Base-by-base conservation (phyloP, 345 rosid genomes). In the Raphanus sativus region DNA sequence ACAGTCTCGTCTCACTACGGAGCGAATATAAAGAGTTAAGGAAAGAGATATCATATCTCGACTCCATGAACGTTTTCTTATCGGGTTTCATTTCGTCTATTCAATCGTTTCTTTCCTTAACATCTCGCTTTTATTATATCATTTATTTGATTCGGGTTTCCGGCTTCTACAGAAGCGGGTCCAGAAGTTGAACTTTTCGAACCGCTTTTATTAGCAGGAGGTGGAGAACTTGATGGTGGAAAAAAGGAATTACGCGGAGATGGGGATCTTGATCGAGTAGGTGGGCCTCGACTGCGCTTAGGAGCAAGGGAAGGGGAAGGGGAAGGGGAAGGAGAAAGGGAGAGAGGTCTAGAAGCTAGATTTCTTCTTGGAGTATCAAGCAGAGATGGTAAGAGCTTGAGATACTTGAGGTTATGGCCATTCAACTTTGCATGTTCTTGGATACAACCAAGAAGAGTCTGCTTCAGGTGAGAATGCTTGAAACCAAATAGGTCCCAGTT, bases 401-500 rank as follows among this genome's bases (percentile, higher is more conserved):
- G 65, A 75, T 79, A 86, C 67, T 69, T 75, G 54, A 74, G 29
- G 74, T 71, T 73, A 74, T 79, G 82, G 79, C 79, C 82, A 81
- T 82, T 82, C 24, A 79, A 69, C 67, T 82, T 74, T 74, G 69
- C 82, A 59, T 84, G 85, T 73, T 79, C 85, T 79, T 86, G 88
- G 54, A 85, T 75, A 73, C 97, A 92, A 65, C 84, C 86, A 26
- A 82, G 83, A 68, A 95, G 85, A 24, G 75, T 80, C 75, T 70
- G 84, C 77, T 80, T 84, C 40, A 84, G 74, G 52, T 82, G 80
- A 32, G 90, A 85, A 73, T 82, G 86, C 28, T 76, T 77, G 48
- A 70, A 17, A 71, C 81, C 76, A 63, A 83, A 62, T 56, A 88
- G 77, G 33, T 90, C 84, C 70, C 71, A 69, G 12, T 70, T 83